Conservation (phyloP, 176 grass and related monocot species). For the Raddia guianensis region DNA sequence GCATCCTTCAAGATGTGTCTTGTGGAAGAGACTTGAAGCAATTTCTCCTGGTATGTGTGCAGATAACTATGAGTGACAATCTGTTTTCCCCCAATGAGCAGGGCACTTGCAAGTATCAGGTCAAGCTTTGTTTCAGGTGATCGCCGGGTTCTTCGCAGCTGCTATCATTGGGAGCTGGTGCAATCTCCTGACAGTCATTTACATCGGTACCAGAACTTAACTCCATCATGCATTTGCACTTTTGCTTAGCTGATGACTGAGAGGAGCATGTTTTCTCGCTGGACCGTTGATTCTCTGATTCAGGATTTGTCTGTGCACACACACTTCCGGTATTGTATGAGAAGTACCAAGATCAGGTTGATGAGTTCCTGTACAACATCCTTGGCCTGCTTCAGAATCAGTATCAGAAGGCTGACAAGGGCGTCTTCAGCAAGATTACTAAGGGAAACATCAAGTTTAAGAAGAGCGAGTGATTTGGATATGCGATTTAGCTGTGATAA, state of each 20-base stretch:
- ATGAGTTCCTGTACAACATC: slow-evolving; percentile 62
- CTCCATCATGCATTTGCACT: background rate
- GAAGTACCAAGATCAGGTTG: slow-evolving; percentile 84
- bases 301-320: slow-evolving; percentile 85
- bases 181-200: slow-evolving; percentile 81
- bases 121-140: slow-evolving; percentile 49
- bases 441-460: slow-evolving; percentile 65
- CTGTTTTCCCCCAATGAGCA: background rate
- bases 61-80: background rate
- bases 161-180: slow-evolving; percentile 80
- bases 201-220: slow-evolving; percentile 59
- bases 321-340: slow-evolving; percentile 83
- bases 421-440: slow-evolving; percentile 61
- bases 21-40: slow-evolving; percentile 72
- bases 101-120: background rate
- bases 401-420: slow-evolving; percentile 65
- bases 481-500: background rate
- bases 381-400: slow-evolving; percentile 69
- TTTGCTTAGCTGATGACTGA: background rate
- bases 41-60: slow-evolving; percentile 64
- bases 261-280: background rate
- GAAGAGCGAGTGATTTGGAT: slow-evolving; percentile 53
- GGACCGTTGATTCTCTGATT: slow-evolving; percentile 9
- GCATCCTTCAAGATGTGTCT: slow-evolving; percentile 66
- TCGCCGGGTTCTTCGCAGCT: slow-evolving; percentile 54